Base-by-base conservation (phyloP, 352 stramenopile genomes). In the Phytophthora tentaculata region DNA sequence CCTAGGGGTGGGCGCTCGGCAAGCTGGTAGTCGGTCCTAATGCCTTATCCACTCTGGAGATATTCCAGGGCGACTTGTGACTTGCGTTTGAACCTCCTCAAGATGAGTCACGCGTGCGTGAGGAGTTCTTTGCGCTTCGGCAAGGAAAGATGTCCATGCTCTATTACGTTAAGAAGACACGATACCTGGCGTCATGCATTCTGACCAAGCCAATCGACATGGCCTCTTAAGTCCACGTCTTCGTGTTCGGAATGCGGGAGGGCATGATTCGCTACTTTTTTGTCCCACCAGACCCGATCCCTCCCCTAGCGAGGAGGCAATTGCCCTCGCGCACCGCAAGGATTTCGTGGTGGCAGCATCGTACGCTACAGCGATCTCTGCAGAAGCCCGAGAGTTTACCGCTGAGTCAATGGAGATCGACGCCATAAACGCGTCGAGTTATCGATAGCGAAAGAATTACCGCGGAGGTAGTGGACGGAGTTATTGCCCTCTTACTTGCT, bases 361-460 rank as follows among this genome's bases (percentile, higher is more conserved):
- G 28, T 32, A 32, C 28, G 28, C 28, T 8, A 8, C 28, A 32
- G 45, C 20, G 8, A 19, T 20, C 2, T 20, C 45, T n/a, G 19
- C 16, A 3, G 45, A 52, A n/a, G 3, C 20, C 20, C 19, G 45
- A 29, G 45, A 2, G 50, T 16, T 12, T 13, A 14, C 23, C 14
- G 49, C 52, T 17, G 53, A 69, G 43, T 60, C 60, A 1, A 66
- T 74, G 49, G 48, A 69, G 66, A 69, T 69, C 23, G 60, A 66
- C 39, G 53, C 48, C 2, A 8, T 8, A 8, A 8, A 32, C 9
- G 5, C 28, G n/a, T n/a, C n/a, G n/a, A n/a, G n/a, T n/a, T n/a
- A n/a, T n/a, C n/a, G n/a, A n/a, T n/a, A n/a, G n/a, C n/a, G n/a
- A n/a, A n/a, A n/a, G n/a, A n/a, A n/a, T n/a, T 32, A 32, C 28